These are phyloP conservation scores for Trichosporon ovoides DNA, from an alignment of 1,284 basidiomycete genomes.

Conservation along the genomic window DNA sequence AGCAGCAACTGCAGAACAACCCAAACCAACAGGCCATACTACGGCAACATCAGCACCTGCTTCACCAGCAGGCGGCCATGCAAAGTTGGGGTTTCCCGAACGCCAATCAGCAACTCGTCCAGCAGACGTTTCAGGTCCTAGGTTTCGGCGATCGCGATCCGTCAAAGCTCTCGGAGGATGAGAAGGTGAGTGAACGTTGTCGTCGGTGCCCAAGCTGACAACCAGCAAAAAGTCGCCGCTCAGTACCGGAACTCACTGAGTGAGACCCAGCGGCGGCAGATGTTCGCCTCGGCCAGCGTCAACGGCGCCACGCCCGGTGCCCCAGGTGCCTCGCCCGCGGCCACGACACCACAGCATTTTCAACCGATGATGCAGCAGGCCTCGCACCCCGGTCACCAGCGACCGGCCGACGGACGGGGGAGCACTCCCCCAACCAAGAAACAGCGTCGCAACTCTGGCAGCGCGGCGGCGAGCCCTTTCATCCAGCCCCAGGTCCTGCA, in stretches of 20 bases:
- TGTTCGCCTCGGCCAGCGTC: conserved; percentile 6
- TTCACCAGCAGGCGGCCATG: conserved; percentile 25
- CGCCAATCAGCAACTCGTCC: conserved; percentile 29
- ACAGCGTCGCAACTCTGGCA: conserved; percentile 38
- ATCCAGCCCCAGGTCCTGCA: conserved; percentile 25
- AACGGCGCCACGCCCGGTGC: conserved; percentile 7
- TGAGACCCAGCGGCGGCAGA: conserved; percentile 13
- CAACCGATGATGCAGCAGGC: conserved; percentile 18
- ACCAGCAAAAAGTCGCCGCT: conserved; percentile 17
- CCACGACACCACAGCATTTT: conserved; percentile 16
- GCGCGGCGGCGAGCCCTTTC: conserved; percentile 32
- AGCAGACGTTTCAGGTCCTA: conserved; percentile 25
- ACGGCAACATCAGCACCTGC: conserved; percentile 10
- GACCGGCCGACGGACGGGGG: conserved; percentile 11
- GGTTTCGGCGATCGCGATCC: conserved; percentile 35
- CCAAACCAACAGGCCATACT: conserved; percentile 7
- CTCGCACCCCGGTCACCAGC: conserved; percentile 20
- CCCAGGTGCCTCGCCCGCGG: conserved; percentile 12
- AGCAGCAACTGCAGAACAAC: conserved; percentile 4
- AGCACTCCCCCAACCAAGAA: conserved; percentile 39
- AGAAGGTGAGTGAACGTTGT: conserved; percentile 26
- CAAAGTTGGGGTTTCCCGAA: conserved; percentile 23
- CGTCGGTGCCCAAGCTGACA: not conserved
- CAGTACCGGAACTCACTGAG: conserved; percentile 21
- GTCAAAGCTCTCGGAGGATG: conserved; percentile 29